Percentiles rank a stretch among this genome's conserved stretches.
Evolutionary conservation across 441 rosid species (phyloP).

Genomic region (Viola pubescens): DNA sequence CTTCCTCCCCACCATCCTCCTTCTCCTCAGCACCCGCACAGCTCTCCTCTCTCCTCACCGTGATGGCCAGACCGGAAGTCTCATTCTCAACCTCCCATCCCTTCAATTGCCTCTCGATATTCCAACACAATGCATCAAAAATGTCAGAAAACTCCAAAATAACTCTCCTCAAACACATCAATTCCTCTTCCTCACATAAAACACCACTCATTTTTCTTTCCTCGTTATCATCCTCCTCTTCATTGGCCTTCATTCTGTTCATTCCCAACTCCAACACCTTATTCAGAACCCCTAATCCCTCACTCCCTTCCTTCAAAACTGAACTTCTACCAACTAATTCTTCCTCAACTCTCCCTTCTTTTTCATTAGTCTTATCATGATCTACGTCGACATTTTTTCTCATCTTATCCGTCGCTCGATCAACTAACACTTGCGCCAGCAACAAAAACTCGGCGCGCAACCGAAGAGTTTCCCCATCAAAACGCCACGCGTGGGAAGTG

Average conservation of each 20-base stretch:
- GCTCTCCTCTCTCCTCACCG: constrained; percentile 32
- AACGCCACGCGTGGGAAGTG: constrained; percentile 58
- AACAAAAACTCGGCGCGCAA: constrained; percentile 71
- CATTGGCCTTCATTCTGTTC: constrained; percentile 54
- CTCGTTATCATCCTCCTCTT: constrained; percentile 6
- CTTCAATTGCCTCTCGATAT: constrained; percentile 55
- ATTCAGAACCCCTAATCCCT: constrained; percentile 49
- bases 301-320: constrained; percentile 26
- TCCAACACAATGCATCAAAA: constrained; percentile 61
- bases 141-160: constrained; percentile 56
- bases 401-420: constrained; percentile 36
- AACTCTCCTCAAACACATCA: constrained; percentile 44
- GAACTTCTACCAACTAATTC: constrained; percentile 26
- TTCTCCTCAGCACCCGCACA: neutral
- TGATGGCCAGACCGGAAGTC: constrained; percentile 36
- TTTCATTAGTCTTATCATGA: constrained; percentile 32
- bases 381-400: constrained; percentile 31
- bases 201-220: constrained; percentile 12
- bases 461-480: constrained; percentile 52
- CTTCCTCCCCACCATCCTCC: constrained; percentile 34
- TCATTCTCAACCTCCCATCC: constrained; percentile 36
- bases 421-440: constrained; percentile 56
- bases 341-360: constrained; percentile 21
- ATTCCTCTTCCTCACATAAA: constrained; percentile 39
- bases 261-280: constrained; percentile 62